phyloP scores from a whole-genome alignment of 805 yeast species.

The Wickerhamiella siamensis region DNA sequence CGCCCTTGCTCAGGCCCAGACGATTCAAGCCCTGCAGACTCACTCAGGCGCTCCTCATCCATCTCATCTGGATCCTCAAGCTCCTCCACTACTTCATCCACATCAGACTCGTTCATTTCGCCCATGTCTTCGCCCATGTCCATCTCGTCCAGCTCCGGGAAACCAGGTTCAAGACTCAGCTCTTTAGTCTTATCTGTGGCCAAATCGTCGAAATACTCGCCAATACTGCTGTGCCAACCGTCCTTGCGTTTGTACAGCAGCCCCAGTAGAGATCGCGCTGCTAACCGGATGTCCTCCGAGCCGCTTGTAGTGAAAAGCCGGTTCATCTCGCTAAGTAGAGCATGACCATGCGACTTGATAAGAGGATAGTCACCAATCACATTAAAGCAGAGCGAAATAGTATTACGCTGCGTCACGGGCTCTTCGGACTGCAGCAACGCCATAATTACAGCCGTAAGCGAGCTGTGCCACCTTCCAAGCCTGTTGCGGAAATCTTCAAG shows the following conservation, averaged over 20 bases:
- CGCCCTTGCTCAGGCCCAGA: too few relatives aligned
- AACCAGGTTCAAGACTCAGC: too few relatives aligned
- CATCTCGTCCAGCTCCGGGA: too few relatives aligned
- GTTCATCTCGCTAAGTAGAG: background rate
- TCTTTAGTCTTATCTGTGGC: background rate
- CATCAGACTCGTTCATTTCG: too few relatives aligned
- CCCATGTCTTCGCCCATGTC: too few relatives aligned
- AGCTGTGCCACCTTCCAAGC: background rate
- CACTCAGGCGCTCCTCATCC: too few relatives aligned
- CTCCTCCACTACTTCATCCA: too few relatives aligned
- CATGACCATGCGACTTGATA: background rate
- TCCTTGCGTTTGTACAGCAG: background rate
- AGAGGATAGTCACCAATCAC: background rate
- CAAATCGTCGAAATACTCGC: background rate
- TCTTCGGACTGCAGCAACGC: background rate
- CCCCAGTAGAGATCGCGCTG: background rate
- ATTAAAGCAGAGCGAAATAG: background rate
- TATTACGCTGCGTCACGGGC: conserved; percentile 1
- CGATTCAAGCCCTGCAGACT: too few relatives aligned
- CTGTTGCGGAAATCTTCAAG: background rate
- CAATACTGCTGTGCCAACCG: background rate
- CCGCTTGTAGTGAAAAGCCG: background rate
- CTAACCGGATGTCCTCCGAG: background rate
- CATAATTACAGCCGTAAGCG: background rate
- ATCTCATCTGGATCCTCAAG: too few relatives aligned